Evolutionary conservation across 2,329 filamentous ascomycete genomes (phyloP).

Genomic region (Penicillium capsulatum): DNA sequence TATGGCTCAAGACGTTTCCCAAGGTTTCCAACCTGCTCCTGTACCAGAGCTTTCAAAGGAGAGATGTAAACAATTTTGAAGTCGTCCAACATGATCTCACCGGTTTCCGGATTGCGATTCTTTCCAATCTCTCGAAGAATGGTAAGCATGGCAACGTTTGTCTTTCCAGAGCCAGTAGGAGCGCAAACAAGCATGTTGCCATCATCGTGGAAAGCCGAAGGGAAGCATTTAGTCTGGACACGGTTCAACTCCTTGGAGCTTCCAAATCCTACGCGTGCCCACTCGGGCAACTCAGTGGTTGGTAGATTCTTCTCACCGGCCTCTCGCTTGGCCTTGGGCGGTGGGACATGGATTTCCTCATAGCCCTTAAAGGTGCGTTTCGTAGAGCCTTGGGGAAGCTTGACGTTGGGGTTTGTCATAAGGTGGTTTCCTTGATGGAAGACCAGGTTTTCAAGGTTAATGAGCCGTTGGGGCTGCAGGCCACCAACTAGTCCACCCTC

Average conservation of each 20-base stretch:
- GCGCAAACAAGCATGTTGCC: conserved; percentile 98
- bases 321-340: conserved; percentile 81
- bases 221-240: conserved; percentile 91
- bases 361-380: conserved; percentile 97
- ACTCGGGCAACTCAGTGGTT: conserved; percentile 83
- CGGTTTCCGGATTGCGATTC: conserved; percentile 79
- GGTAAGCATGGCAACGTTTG: conserved; percentile 95
- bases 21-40: conserved; percentile 97
- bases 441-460: conserved; percentile 92
- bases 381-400: conserved; percentile 87
- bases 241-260: conserved; percentile 84
- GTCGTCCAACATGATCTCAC: conserved; percentile 90
- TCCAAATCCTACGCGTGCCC: conserved; percentile 83
- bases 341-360: conserved; percentile 94
- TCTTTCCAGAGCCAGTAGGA: conserved; percentile 95
- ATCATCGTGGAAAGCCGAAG: conserved; percentile 85
- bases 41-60: conserved; percentile 88
- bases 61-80: conserved; percentile 99
- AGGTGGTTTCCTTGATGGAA: conserved; percentile 98
- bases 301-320: conserved; percentile 76
- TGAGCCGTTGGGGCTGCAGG: conserved; percentile 76
- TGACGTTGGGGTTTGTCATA: conserved; percentile 98
- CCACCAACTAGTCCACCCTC: conserved; percentile 73
- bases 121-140: conserved; percentile 97
- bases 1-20: conserved; percentile 85